These are phyloP conservation scores for Iodosphaeria phyllophila DNA, from an alignment of 2,329 filamentous ascomycete species.

Conservation along the genomic window DNA sequence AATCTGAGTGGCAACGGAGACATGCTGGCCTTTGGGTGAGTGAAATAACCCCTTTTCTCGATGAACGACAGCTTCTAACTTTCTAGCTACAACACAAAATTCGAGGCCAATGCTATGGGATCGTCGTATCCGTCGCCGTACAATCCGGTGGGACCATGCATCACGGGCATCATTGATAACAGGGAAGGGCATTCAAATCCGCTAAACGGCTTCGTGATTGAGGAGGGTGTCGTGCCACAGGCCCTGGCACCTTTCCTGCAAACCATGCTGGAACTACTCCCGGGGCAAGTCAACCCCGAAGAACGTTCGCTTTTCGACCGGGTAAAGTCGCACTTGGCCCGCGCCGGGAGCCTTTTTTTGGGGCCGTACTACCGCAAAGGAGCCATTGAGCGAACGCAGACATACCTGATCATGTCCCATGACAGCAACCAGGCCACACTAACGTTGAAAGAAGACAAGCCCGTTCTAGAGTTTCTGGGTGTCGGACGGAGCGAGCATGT, in stretches of 20 bases:
- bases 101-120: constrained; percentile 36
- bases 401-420: constrained; percentile 49
- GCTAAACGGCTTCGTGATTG: constrained; percentile 42
- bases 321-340: constrained; percentile 26
- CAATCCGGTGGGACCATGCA: constrained; percentile 39
- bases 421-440: constrained; percentile 44
- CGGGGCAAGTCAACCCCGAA: constrained; percentile 21
- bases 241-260: constrained; percentile 37
- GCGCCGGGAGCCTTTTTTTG: constrained; percentile 31
- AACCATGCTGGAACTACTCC: constrained; percentile 33
- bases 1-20: constrained; percentile 50
- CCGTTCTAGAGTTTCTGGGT: constrained; percentile 38
- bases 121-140: constrained; percentile 26
- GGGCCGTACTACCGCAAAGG: constrained; percentile 38
- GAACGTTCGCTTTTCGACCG: constrained; percentile 19
- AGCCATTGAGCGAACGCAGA: constrained; percentile 38
- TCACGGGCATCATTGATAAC: constrained; percentile 43
- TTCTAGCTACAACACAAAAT: constrained; percentile 36
- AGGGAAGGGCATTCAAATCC: constrained; percentile 30
- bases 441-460: constrained; percentile 38
- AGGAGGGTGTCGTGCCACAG: constrained; percentile 42
- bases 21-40: constrained; percentile 41
- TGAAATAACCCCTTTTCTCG: constrained; percentile 4
- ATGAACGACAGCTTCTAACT: not conserved
- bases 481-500: constrained; percentile 37